Evolutionary conservation across 2,329 filamentous ascomycete species (phyloP).

Genomic region (Penicillium palitans): DNA sequence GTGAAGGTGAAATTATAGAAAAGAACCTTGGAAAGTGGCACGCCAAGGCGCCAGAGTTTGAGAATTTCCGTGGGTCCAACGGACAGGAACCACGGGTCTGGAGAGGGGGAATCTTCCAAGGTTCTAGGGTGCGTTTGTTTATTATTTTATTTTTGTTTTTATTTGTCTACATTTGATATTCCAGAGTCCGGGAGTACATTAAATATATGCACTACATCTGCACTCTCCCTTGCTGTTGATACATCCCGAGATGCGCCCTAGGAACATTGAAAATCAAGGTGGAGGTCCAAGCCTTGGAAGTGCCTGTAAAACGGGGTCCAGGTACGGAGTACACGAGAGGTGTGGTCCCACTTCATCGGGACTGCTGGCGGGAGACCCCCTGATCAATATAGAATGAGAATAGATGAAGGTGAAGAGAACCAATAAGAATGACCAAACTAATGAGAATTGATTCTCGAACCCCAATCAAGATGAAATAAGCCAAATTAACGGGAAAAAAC

Average conservation of each 20-base stretch:
- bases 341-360: neutral
- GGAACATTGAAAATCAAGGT: neutral
- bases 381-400: neutral
- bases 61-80: neutral
- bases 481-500: neutral
- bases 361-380: neutral
- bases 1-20: neutral
- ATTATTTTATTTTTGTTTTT: neutral
- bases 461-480: slow-evolving; percentile 5
- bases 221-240: neutral
- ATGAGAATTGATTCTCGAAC: neutral
- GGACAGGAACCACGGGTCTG: neutral
- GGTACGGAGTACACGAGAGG: neutral
- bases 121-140: neutral
- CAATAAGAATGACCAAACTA: neutral
- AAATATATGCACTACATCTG: neutral
- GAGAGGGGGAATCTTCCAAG: neutral
- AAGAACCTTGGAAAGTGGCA: neutral
- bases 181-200: neutral
- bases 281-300: no score
- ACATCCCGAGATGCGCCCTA: neutral
- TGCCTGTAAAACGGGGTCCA: neutral
- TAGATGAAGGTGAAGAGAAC: neutral
- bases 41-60: neutral
- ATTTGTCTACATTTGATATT: neutral